Evolutionary conservation across 106 monocot genomes (phyloP).

Genomic region (Dendrobium officinale): DNA sequence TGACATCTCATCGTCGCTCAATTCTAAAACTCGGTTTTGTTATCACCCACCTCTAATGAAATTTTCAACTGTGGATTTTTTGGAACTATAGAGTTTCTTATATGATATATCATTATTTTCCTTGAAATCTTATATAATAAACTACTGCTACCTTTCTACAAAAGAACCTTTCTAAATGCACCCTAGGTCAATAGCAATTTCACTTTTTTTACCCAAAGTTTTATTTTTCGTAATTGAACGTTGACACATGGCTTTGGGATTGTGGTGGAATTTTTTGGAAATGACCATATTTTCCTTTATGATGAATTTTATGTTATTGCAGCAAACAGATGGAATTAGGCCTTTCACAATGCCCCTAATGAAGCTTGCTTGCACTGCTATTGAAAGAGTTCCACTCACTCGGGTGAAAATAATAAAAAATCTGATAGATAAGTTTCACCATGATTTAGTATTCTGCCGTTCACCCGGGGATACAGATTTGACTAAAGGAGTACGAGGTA

Average conservation of each 20-base stretch:
- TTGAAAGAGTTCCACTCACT: constrained; percentile 90
- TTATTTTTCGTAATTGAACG: background rate
- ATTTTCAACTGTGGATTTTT: no score
- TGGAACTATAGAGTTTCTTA: no score
- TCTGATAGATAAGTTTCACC: constrained; percentile 84
- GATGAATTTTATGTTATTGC: constrained; percentile 17
- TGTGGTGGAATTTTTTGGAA: background rate
- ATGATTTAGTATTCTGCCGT: constrained; percentile 90
- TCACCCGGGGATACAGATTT: constrained; percentile 72
- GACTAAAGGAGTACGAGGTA: constrained; percentile 60
- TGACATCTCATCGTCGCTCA: no score
- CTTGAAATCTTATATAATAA: background rate
- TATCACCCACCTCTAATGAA: no score
- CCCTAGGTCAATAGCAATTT: background rate
- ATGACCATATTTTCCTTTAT: background rate
- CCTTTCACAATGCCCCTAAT: constrained; percentile 98
- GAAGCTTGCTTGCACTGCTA: constrained; percentile 89
- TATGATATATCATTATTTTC: background rate
- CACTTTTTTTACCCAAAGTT: background rate
- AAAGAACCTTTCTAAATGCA: background rate
- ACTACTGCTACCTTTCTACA: background rate
- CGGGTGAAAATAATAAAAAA: constrained; percentile 68
- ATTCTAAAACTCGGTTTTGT: no score
- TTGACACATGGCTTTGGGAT: background rate
- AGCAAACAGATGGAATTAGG: constrained; percentile 95